Evolutionary conservation across 768 basidiomycete genomes (phyloP).

Genomic region (Amanita exitialis): DNA sequence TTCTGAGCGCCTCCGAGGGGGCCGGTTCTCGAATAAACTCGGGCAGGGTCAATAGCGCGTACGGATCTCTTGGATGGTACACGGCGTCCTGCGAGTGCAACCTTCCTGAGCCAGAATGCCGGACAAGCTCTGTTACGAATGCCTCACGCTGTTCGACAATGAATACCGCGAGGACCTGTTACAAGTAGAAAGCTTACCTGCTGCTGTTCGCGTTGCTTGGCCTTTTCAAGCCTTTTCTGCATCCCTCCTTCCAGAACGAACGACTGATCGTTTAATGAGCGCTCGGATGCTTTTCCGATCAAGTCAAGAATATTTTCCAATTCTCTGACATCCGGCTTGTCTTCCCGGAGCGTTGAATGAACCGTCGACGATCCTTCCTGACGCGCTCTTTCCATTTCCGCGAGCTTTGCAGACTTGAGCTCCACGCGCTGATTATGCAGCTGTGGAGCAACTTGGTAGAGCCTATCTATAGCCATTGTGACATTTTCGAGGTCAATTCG

Average conservation of each 20-base stretch:
- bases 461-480: slow-evolving; percentile 79
- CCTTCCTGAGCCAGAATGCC: slow-evolving; percentile 65
- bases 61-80: slow-evolving; percentile 39
- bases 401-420: slow-evolving; percentile 59
- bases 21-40: slow-evolving; percentile 55
- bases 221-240: slow-evolving; percentile 42
- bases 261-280: slow-evolving; percentile 61
- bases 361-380: slow-evolving; percentile 23
- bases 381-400: slow-evolving; percentile 66
- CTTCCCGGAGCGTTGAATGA: slow-evolving; percentile 22
- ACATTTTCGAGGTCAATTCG: slow-evolving; percentile 78
- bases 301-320: slow-evolving; percentile 65
- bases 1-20: slow-evolving; percentile 22
- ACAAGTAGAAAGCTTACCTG: slow-evolving; percentile 35
- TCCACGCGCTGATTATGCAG: slow-evolving; percentile 91
- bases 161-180: slow-evolving; percentile 4
- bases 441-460: slow-evolving; percentile 82
- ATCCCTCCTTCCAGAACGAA: slow-evolving; percentile 57
- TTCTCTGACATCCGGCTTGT: slow-evolving; percentile 42
- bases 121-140: slow-evolving; percentile 66
- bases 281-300: slow-evolving; percentile 58
- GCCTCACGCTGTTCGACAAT: slow-evolving; percentile 43
- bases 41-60: slow-evolving; percentile 44
- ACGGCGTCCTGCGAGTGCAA: slow-evolving; percentile 74
- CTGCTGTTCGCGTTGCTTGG: slow-evolving; percentile 45